Conservation (phyloP, 2,329 filamentous ascomycete species). For the Aspergillus quadricinctus region DNA sequence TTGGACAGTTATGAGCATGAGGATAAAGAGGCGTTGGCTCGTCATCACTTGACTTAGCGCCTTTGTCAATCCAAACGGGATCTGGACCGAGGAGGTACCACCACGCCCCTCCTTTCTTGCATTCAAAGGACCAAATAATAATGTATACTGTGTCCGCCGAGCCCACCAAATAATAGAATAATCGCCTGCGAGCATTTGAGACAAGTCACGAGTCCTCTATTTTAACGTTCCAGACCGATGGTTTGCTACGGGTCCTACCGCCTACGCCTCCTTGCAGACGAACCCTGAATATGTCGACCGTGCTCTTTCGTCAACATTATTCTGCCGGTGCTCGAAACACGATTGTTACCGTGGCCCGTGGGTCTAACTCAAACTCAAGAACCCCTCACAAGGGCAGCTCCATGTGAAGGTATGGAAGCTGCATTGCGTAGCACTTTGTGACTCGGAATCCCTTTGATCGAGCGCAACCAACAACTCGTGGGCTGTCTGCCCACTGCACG, state of each 20-base stretch:
- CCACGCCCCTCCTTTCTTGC: slow-evolving; percentile 2
- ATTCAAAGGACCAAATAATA: background rate
- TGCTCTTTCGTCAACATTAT: slow-evolving; percentile 9
- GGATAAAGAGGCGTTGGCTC: background rate
- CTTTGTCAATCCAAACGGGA: slow-evolving; percentile 7
- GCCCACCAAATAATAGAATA: background rate
- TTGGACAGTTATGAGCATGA: background rate
- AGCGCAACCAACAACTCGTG: background rate
- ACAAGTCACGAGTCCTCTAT: background rate
- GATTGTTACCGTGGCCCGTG: slow-evolving; percentile 9
- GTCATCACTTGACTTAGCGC: slow-evolving; percentile 3
- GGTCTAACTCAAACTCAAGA: slow-evolving; percentile 1
- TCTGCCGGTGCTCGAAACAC: slow-evolving; percentile 9
- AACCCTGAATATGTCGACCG: slow-evolving; percentile 22
- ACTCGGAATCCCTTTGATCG: background rate
- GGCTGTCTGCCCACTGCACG: slow-evolving; percentile 2
- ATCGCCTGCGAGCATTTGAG: background rate
- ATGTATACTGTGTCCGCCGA: background rate
- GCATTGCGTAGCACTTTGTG: background rate
- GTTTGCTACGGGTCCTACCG: slow-evolving; percentile 3
- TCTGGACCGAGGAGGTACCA: slow-evolving; percentile 7
- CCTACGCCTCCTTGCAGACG: slow-evolving; percentile 9
- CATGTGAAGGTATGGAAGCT: slow-evolving; percentile 11
- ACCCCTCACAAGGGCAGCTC: background rate
- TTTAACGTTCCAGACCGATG: slow-evolving; percentile 7